Conservation (phyloP, 2,329 filamentous ascomycete genomes). For the Fusarium sp. region DNA sequence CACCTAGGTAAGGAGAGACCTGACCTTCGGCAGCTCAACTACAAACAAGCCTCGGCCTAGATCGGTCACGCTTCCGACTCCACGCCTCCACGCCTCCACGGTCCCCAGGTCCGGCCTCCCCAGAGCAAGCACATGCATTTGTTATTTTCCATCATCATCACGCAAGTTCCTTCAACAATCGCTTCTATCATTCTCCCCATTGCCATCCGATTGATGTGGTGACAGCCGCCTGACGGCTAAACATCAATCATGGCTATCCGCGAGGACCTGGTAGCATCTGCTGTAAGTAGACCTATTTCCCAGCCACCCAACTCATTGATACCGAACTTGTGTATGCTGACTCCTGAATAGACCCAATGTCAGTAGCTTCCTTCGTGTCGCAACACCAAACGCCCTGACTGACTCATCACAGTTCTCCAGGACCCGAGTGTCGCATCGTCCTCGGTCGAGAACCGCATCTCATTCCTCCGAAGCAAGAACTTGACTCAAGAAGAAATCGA, state of each 20-base stretch:
- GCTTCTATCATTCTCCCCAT: slow-evolving; percentile 10
- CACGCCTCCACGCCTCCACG: slow-evolving; percentile 34
- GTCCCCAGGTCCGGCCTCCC: slow-evolving; percentile 31
- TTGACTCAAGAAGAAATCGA: slow-evolving; percentile 96
- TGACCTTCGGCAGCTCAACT: slow-evolving; percentile 24
- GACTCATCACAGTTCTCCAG: slow-evolving; percentile 74
- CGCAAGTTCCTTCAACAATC: slow-evolving; percentile 9
- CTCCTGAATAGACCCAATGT: slow-evolving; percentile 53
- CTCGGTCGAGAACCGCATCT: slow-evolving; percentile 89
- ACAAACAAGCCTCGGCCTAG: slow-evolving; percentile 47
- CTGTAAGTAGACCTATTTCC: slow-evolving; percentile 58
- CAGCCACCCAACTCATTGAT: slow-evolving; percentile 9
- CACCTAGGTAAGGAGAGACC: slow-evolving; percentile 16
- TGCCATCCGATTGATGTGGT: slow-evolving; percentile 38
- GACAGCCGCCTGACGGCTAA: slow-evolving; percentile 32
- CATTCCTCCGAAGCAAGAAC: slow-evolving; percentile 96
- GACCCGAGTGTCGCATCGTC: slow-evolving; percentile 91
- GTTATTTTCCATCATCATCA: slow-evolving; percentile 35
- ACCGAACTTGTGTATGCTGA: slow-evolving; percentile 29
- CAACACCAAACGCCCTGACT: slow-evolving; percentile 18
- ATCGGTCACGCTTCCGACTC: slow-evolving; percentile 44
- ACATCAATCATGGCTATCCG: slow-evolving; percentile 77
- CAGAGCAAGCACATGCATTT: slow-evolving; percentile 45
- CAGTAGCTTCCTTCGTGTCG: slow-evolving; percentile 37
- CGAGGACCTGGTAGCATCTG: slow-evolving; percentile 90